Evolutionary conservation across 306 rosid genomes (phyloP), one percentile per base, ranked within the genome.

Genomic region (Casuarina cunninghamiana): DNA sequence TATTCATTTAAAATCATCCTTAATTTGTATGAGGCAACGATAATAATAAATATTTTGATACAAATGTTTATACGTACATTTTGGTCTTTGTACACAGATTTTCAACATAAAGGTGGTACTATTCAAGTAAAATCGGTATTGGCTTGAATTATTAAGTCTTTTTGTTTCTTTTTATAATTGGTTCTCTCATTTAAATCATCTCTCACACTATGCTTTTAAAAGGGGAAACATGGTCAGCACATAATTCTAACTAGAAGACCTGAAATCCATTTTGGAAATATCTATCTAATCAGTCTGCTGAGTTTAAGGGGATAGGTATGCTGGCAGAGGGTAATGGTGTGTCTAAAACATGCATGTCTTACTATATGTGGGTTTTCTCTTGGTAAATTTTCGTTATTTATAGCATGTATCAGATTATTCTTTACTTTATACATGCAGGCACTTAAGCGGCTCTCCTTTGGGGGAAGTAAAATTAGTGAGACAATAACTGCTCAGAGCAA

Each of bases 401-500:
- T 6, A 15, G 26, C 7, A 16, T 66, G 21, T 41, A 16, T 67
- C 9, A 67, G 16, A 67, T 26, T 26, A 41, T 9, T 54, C 9
- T 65, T 48, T 65, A 57, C 61, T 79, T 45, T 19, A 21, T 75
- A 63, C 38, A 81, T 45, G 43, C 88, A 94, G 98, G 98, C 91
- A 73, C 92, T 94, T 10, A 91, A 92, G 79, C 95, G 98, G 45
- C 76, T 90, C 72, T 92, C 97, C 19, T 89, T 89, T 54, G 93
- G 95, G 55, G 80, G 48, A 74, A 87, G 89, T 80, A 83, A 84
- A 73, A 87, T 94, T 60, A 82, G 86, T 82, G 91, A 92, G 61
- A 88, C 98, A 2, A 72, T 94, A 84, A 67, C 87, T 21, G 98
- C 95, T 21, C 96, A 94, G 85, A 90, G 89, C 83, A 87, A 92